Base-by-base conservation (phyloP, 371 early-diverging fungal genomes). In the Choanephora cucurbitarum region DNA sequence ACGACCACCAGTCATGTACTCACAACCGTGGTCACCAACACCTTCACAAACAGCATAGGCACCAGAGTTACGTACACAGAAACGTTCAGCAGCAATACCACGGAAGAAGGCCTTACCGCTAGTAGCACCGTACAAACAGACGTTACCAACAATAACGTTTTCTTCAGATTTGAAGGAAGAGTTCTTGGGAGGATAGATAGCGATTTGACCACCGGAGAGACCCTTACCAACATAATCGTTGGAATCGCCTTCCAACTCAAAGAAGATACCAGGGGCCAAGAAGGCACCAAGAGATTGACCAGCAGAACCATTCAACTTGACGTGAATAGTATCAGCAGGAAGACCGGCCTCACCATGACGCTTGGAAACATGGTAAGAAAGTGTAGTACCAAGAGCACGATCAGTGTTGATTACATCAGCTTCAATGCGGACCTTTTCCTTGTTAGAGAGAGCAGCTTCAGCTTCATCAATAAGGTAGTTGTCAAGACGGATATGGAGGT, bases 221-320 rank as follows among this genome's bases (percentile, higher is more conserved):
- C 98, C 98, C 82, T 98, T 98, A 60, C 98, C 98, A 42, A 95
- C 97, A 64, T 97, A 98, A 77, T 97, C 98, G 80, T 98, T 98
- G 18, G 95, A 86, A 67, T 97, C 98, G 58, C 98, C 98, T 70
- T 98, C 96, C 44, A 98, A 79, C 58, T 93, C 93, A 32, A 98
- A 79, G 31, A 89, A 86, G 53, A 97, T 78, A 62, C 97, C 97
- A n/a, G 86, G 80, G 19, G 93, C 92, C 44, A 97, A 72, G 84
- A 96, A 98, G 21, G 96, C 97, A 63, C 95, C 98, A 42, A 96
- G 81, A 6, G 93, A 92, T 79, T 98, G 98, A 62, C 98, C 98
- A 6, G 97, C 98, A 34, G 94, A 95, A n/a, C 98, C 98, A 23
- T 67, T 84, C 51, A 95, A 73, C 46, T 84, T 86, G 62, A 95